These are phyloP conservation scores for Pistacia vera DNA, from an alignment of 345 rosid species.

Conservation along the genomic window DNA sequence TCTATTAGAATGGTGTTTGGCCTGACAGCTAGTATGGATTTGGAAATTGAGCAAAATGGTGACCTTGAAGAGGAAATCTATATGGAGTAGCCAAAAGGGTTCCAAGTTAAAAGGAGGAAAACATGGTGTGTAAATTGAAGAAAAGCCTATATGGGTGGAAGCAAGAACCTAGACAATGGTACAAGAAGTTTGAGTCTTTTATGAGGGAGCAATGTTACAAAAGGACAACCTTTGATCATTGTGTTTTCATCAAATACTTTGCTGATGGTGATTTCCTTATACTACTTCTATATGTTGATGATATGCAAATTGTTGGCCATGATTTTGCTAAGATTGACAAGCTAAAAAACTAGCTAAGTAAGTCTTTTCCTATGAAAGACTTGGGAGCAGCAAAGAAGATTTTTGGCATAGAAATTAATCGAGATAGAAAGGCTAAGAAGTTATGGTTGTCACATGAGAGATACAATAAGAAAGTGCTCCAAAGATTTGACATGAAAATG, in stretches of 20 bases:
- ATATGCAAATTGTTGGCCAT: background rate
- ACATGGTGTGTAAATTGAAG: too few species aligned
- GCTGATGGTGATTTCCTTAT: background rate
- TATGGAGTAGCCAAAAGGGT: too few species aligned
- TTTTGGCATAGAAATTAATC: background rate
- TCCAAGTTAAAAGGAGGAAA: too few species aligned
- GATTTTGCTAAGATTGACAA: background rate
- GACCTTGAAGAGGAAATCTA: too few species aligned
- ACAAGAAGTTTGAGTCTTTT: conserved; percentile 1
- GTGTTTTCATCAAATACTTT: background rate
- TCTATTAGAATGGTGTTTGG: background rate
- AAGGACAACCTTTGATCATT: background rate
- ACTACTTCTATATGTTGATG: background rate
- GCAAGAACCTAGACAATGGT: background rate
- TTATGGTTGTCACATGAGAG: background rate
- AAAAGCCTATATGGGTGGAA: too few species aligned
- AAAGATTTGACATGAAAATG: background rate
- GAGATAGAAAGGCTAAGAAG: too few species aligned
- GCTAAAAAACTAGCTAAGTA: background rate
- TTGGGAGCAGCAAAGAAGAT: background rate
- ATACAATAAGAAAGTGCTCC: background rate
- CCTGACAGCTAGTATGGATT: too few species aligned
- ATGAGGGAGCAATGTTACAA: background rate
- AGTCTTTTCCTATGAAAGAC: background rate
- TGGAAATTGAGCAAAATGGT: too few species aligned